These are phyloP conservation scores for Pyricularia sp. DNA, from an alignment of 2,329 filamentous ascomycete species.

Conservation along the genomic window DNA sequence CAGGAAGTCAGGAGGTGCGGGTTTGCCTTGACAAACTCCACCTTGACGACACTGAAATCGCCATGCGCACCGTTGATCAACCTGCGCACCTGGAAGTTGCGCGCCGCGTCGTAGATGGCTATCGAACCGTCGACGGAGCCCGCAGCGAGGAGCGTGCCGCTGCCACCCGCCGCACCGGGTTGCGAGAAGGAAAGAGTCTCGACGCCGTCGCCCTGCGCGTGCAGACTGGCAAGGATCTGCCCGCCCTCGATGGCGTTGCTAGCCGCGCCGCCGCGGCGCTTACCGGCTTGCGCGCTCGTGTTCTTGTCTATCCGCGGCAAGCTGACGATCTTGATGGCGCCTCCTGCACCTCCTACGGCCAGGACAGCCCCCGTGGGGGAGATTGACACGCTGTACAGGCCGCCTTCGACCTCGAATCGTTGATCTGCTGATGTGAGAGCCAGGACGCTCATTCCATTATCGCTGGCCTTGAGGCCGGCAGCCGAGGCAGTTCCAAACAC, in stretches of 20 bases:
- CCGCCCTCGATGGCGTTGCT: slow-evolving; percentile 28
- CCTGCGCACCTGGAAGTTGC: slow-evolving; percentile 74
- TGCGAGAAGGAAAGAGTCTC: slow-evolving; percentile 62
- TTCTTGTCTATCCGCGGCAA: slow-evolving; percentile 48
- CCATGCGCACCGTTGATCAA: slow-evolving; percentile 75
- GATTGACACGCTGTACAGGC: slow-evolving; percentile 76
- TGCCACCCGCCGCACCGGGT: slow-evolving; percentile 24
- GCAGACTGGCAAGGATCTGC: slow-evolving; percentile 66
- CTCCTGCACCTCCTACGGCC: slow-evolving; percentile 77
- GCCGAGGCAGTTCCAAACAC: slow-evolving; percentile 68
- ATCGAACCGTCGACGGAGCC: slow-evolving; percentile 66
- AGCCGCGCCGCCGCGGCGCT: slow-evolving; percentile 11
- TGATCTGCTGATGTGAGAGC: slow-evolving; percentile 70
- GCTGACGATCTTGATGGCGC: slow-evolving; percentile 72
- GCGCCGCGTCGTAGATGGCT: slow-evolving; percentile 72
- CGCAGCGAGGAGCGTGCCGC: slow-evolving; percentile 36
- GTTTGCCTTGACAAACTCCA: slow-evolving; percentile 56
- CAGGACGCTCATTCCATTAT: slow-evolving; percentile 45
- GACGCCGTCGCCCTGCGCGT: slow-evolving; percentile 62
- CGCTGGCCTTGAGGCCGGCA: slow-evolving; percentile 25
- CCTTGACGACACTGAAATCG: slow-evolving; percentile 80
- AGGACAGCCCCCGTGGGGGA: slow-evolving; percentile 68
- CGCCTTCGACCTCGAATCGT: slow-evolving; percentile 83
- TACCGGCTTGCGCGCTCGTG: slow-evolving; percentile 10
- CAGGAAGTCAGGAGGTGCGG: slow-evolving; percentile 68